These are phyloP conservation scores for Phytopythium aichiense DNA, from an alignment of 352 stramenopile species.

Conservation along the genomic window DNA sequence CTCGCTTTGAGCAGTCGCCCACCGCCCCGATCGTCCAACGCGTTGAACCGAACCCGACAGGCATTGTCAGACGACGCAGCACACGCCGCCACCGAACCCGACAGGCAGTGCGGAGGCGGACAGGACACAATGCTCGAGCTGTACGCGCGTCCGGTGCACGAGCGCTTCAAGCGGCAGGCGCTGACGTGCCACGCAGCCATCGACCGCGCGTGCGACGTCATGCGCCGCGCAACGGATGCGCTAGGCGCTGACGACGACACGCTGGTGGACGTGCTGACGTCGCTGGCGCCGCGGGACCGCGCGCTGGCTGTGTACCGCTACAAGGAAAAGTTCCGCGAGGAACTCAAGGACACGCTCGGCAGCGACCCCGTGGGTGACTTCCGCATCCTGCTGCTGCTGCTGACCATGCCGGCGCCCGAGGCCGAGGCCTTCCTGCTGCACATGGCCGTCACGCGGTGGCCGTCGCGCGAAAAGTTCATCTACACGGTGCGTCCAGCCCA, in stretches of 20 bases:
- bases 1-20: neutral
- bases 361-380: slow-evolving; percentile 67
- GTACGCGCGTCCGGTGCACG: slow-evolving; percentile 33
- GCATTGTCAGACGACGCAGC: neutral
- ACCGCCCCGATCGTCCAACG: neutral
- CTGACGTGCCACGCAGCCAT: slow-evolving; percentile 41
- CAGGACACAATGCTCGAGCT: slow-evolving; percentile 21
- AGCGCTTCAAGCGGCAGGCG: slow-evolving; percentile 27
- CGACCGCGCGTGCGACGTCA: slow-evolving; percentile 46
- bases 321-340: slow-evolving; percentile 53
- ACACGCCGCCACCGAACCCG: neutral
- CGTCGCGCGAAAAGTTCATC: slow-evolving; percentile 61
- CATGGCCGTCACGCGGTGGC: slow-evolving; percentile 39
- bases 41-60: neutral
- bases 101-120: neutral
- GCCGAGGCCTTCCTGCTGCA: slow-evolving; percentile 66
- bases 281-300: slow-evolving; percentile 42
- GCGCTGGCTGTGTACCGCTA: slow-evolving; percentile 63
- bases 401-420: slow-evolving; percentile 58
- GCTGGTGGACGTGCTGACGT: slow-evolving; percentile 45
- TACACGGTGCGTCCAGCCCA: slow-evolving; percentile 41
- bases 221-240: slow-evolving; percentile 59
- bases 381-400: slow-evolving; percentile 57
- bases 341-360: slow-evolving; percentile 60
- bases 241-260: slow-evolving; percentile 65